Percentiles rank a stretch among this genome's conserved stretches.
These are phyloP conservation scores for Boletus pseudopeckii DNA, from an alignment of 768 basidiomycete species.

Conservation along the genomic window DNA sequence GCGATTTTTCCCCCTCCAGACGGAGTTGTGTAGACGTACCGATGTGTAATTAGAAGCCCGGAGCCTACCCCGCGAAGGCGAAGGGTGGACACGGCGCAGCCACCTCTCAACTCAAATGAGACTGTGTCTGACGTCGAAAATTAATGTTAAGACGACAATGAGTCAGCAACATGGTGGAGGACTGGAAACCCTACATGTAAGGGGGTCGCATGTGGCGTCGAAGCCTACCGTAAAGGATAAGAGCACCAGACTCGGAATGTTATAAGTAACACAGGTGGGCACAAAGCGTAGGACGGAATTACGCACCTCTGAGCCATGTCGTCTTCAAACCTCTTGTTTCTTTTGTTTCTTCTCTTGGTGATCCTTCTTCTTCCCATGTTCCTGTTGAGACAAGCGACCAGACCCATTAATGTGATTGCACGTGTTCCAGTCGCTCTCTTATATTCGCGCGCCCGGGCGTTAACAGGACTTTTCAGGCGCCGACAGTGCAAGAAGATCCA, in stretches of 20 bases:
- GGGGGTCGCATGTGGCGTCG: background rate
- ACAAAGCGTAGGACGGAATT: background rate
- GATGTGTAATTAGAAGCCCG: background rate
- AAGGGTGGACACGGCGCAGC: background rate
- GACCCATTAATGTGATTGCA: slow-evolving; percentile 5
- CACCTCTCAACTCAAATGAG: no score
- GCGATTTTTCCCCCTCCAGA: background rate
- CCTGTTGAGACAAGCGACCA: background rate
- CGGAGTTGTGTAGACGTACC: background rate
- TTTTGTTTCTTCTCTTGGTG: slow-evolving; percentile 15
- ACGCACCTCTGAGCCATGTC: slow-evolving; percentile 11
- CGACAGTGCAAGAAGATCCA: background rate
- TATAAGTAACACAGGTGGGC: slow-evolving; percentile 10
- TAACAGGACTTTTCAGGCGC: slow-evolving; percentile 7
- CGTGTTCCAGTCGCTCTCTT: slow-evolving; percentile 10
- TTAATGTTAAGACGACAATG: background rate
- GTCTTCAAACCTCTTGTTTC: slow-evolving; percentile 9
- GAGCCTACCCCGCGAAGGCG: background rate
- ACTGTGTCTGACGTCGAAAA: no score
- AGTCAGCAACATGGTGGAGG: background rate
- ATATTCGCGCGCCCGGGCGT: slow-evolving; percentile 6
- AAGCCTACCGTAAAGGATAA: background rate
- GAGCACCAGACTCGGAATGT: background rate
- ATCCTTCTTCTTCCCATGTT: background rate
- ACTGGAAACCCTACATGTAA: background rate